Evolutionary conservation across 192 early-diverging fungal genomes (phyloP).

Genomic region (Podila horticola): DNA sequence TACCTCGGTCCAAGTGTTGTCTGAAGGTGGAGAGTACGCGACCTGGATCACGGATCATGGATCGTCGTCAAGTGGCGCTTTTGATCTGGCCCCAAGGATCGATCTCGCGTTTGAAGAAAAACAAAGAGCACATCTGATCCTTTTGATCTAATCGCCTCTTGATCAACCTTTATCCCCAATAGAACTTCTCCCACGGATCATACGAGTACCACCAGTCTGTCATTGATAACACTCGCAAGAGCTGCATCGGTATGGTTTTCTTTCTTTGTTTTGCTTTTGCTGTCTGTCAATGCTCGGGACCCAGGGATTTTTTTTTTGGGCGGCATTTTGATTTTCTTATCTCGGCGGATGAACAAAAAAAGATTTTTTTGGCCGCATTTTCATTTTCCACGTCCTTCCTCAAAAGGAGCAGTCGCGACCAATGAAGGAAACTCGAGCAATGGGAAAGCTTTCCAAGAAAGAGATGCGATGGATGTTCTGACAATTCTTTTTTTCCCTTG

Average conservation of each 20-base stretch:
- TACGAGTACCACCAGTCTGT: conserved; percentile 74
- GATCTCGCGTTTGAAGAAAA: not conserved
- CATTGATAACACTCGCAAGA: conserved; percentile 67
- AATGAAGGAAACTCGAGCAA: not conserved
- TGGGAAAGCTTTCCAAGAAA: not conserved
- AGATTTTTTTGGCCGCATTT: not conserved
- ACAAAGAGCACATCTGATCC: not conserved
- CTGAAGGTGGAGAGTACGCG: not conserved
- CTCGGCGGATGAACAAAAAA: not conserved
- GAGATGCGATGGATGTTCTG: no score
- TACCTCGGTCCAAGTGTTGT: not conserved
- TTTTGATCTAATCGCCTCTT: not conserved
- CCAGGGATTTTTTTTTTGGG: not conserved
- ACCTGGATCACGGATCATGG: no score
- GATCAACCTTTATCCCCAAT: not conserved
- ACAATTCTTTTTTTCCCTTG: not conserved
- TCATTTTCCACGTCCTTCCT: not conserved
- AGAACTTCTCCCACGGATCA: conserved; percentile 69
- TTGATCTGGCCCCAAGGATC: not conserved
- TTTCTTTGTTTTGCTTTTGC: not conserved
- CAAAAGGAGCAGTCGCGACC: not conserved
- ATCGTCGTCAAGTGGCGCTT: no score
- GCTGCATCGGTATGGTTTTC: conserved; percentile 54
- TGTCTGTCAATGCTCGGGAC: not conserved
- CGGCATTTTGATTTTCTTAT: not conserved